Evolutionary conservation across 345 rosid genomes (phyloP).

Genomic region (Noccaea caerulescens): DNA sequence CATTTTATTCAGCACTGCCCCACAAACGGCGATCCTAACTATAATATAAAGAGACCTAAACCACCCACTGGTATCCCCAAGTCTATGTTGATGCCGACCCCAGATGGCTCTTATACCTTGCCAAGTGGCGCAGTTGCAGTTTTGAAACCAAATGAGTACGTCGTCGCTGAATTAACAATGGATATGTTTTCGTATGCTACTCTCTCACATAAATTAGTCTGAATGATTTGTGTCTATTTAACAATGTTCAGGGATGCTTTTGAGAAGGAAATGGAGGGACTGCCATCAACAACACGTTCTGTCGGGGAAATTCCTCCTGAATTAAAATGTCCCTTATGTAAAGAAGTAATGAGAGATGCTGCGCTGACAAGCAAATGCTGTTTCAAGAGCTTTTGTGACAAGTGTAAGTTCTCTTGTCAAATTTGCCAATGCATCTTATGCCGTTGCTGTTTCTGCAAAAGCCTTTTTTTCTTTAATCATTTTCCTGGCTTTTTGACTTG

Average conservation of each 20-base stretch:
- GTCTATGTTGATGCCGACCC: slow-evolving; percentile 91
- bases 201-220: slow-evolving; percentile 5
- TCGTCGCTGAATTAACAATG: slow-evolving; percentile 10
- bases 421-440: neutral
- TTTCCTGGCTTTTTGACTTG: slow-evolving; percentile 18
- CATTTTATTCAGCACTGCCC: slow-evolving; percentile 99
- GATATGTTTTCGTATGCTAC: slow-evolving; percentile 1
- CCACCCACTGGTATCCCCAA: slow-evolving; percentile 98
- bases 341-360: slow-evolving; percentile 91
- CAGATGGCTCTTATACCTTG: slow-evolving; percentile 90
- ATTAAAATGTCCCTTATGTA: slow-evolving; percentile 90
- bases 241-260: slow-evolving; percentile 77
- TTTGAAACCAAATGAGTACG: slow-evolving; percentile 93
- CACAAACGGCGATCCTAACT: slow-evolving; percentile 93
- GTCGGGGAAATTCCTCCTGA: slow-evolving; percentile 97
- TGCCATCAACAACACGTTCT: slow-evolving; percentile 76
- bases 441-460: slow-evolving; percentile 7
- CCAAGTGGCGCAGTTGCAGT: slow-evolving; percentile 96
- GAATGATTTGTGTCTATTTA: neutral
- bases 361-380: slow-evolving; percentile 93
- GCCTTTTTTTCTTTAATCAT: neutral
- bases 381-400: slow-evolving; percentile 81
- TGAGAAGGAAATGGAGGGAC: slow-evolving; percentile 92
- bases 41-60: slow-evolving; percentile 81
- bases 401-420: slow-evolving; percentile 58